phyloP scores from a whole-genome alignment of 306 rosid genomes.

The Benincasa hispida region DNA sequence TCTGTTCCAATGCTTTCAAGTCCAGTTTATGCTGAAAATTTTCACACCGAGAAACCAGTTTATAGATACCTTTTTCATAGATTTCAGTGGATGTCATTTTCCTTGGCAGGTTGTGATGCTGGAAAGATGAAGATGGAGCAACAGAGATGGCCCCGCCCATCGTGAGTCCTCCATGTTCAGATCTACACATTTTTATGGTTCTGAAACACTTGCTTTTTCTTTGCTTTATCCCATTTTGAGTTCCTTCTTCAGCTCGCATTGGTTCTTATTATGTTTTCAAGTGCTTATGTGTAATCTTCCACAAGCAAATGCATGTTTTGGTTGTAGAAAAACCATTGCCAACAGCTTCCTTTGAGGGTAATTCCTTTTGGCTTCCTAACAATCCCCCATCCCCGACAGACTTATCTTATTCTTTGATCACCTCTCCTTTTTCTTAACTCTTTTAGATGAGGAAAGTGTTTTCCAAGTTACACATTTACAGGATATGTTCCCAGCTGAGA shows the following conservation, averaged over 20 bases:
- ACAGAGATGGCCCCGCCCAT: not conserved
- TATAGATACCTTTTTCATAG: not conserved
- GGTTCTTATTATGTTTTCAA: not conserved
- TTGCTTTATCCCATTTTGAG: not conserved
- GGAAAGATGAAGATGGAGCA: constrained; percentile 1
- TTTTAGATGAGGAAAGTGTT: no score
- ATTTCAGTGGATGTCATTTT: not conserved
- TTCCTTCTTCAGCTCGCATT: not conserved
- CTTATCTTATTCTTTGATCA: not conserved
- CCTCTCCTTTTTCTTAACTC: no score
- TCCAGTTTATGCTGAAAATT: not conserved
- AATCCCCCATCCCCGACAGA: no score
- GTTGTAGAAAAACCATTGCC: not conserved
- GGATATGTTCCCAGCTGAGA: no score
- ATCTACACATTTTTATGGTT: not conserved
- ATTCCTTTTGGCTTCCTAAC: not conserved
- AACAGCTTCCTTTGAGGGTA: not conserved
- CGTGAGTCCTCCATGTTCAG: constrained; percentile 1
- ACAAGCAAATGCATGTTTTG: not conserved
- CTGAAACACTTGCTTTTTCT: not conserved
- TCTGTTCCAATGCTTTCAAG: not conserved
- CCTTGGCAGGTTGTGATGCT: not conserved
- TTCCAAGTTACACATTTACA: no score
- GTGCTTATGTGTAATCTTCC: not conserved
- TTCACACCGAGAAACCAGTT: not conserved